Percentiles rank a stretch among this genome's conserved stretches.
Evolutionary conservation across 441 rosid genomes (phyloP).

Genomic region (Populus trichocarpa): DNA sequence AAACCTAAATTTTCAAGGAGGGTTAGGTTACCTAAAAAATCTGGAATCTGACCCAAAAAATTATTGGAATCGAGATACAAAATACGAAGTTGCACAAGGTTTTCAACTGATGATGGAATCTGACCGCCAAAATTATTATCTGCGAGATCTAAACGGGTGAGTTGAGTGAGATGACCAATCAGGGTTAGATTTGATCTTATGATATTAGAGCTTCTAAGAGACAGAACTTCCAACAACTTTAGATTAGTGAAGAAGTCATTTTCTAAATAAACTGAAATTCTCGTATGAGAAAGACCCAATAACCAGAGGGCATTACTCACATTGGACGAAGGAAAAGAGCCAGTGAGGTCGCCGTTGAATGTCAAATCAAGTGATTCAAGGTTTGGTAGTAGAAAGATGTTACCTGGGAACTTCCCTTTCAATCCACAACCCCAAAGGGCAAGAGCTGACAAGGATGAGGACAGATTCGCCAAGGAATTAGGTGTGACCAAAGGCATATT

Average conservation of each 20-base stretch:
- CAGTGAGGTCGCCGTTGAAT: neutral
- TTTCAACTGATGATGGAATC: neutral
- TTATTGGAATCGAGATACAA: neutral
- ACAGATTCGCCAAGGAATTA: no score
- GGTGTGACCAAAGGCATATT: neutral
- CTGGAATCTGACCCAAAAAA: neutral
- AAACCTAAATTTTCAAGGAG: no score
- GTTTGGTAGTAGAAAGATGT: neutral
- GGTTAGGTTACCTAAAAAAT: no score
- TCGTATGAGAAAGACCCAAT: neutral
- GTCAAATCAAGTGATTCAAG: neutral
- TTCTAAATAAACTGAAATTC: neutral
- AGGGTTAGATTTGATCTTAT: slow-evolving; percentile 13
- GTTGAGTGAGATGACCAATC: neutral
- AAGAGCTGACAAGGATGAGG: neutral
- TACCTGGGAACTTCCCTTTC: neutral
- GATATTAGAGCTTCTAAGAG: neutral
- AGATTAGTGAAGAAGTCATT: neutral
- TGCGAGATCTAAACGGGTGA: neutral
- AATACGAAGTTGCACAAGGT: neutral
- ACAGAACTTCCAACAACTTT: neutral
- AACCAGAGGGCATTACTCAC: neutral
- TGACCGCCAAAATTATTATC: neutral
- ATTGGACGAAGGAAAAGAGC: neutral
- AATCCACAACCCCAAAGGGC: neutral